Percentiles rank a stretch among this genome's conserved stretches.
phyloP scores from a whole-genome alignment of 1,284 basidiomycete genomes.

The Ceratobasidium sp. region DNA sequence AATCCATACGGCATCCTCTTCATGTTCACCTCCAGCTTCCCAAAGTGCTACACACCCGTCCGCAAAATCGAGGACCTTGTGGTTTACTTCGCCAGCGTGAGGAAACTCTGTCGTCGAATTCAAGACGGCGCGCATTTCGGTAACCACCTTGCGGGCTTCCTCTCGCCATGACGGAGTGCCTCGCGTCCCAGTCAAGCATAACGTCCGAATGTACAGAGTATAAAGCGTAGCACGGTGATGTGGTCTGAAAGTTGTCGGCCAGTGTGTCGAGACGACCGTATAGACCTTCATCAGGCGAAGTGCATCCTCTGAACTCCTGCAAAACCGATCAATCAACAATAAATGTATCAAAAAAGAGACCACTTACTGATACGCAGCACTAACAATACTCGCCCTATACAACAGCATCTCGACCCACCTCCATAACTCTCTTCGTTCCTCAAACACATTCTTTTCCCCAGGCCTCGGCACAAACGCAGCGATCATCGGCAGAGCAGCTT shows the following conservation, averaged over 20 bases:
- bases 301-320: conserved; percentile 46
- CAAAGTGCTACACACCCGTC: conserved; percentile 83
- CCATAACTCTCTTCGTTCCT: conserved; percentile 75
- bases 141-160: conserved; percentile 68
- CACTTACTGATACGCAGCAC: conserved; percentile 50
- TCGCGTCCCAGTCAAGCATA: conserved; percentile 57
- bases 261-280: conserved; percentile 70
- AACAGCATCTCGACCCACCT: conserved; percentile 76
- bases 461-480: conserved; percentile 7
- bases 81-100: conserved; percentile 80
- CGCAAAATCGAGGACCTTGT: conserved; percentile 81
- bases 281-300: conserved; percentile 50
- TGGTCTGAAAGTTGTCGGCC: conserved; percentile 78
- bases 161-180: conserved; percentile 66
- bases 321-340: background rate
- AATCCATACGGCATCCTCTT: conserved; percentile 70
- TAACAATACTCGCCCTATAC: conserved; percentile 69
- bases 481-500: conserved; percentile 48
- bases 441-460: conserved; percentile 56
- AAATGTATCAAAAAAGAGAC: too few species aligned
- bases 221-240: conserved; percentile 73
- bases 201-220: conserved; percentile 73
- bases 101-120: conserved; percentile 79
- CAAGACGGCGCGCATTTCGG: conserved; percentile 72
- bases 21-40: conserved; percentile 70